Evolutionary conservation across 176 grass and related monocot species (phyloP), one percentile per base, ranked within the genome.

Genomic region (Aegilops longissima): DNA sequence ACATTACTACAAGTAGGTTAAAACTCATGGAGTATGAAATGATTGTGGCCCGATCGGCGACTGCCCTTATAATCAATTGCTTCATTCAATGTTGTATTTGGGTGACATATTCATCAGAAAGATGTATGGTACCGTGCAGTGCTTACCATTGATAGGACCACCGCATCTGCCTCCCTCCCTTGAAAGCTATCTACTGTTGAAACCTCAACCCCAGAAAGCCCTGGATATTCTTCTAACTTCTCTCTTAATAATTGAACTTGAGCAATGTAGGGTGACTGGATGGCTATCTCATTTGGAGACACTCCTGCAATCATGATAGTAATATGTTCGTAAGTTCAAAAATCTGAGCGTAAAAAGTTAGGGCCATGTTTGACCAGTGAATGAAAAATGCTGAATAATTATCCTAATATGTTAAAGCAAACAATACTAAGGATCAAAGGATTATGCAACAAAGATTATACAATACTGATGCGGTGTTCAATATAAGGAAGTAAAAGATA

Each of bases 121-220:
- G 30, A 66, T 40, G 27, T 54, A 17, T 77, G 38, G 8, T 49
- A 18, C 39, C 12, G 47, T 61, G 78, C 54, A 63, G 8, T 51
- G 34, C 85, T 64, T 94, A 98, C 96, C 93, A 94, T 96, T 27
- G 93, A 96, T 82, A 96, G 94, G 82, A 98, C 87, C 62, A 98
- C 93, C 16, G 96, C 92, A 96, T 98, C 93, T 45, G 93, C 90
- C 84, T 96, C 92, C 82, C 96, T 92, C 66, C 96, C 93, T 73
- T 98, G 96, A 83, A 98, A 98, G 85, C 96, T 98, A 70, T 98
- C 96, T 86, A 96, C 88, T 80, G 96, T 93, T 70, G 96, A 91
- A 82, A 95, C 82, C 87, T 98, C 93, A 83, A 96, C 90, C 47
- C 86, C 85, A 82, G 90, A 96, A 90, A 93, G 63, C 80, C 87